Conservation (phyloP, 2,329 filamentous ascomycete species). For the Myotisia sp. region DNA sequence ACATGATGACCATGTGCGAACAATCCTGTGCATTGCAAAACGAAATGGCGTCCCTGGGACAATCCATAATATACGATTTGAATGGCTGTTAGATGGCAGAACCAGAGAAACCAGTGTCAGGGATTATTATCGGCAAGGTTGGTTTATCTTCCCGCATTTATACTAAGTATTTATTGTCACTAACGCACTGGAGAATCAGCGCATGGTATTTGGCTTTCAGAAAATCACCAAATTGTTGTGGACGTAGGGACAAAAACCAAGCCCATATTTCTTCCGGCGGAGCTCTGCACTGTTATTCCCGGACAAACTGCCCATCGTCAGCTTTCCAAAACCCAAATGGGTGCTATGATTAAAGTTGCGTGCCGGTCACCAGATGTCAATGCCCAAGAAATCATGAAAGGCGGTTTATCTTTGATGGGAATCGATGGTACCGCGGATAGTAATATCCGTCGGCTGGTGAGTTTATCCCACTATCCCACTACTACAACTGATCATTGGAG, state of each 20-base stretch:
- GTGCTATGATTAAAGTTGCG: constrained; percentile 57
- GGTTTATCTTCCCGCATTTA: neutral
- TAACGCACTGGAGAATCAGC: neutral
- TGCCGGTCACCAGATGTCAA: constrained; percentile 53
- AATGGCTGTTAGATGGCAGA: neutral
- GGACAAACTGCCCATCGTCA: constrained; percentile 51
- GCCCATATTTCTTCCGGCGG: constrained; percentile 51
- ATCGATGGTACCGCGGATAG: neutral
- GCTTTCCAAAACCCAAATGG: constrained; percentile 47
- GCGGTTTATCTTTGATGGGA: constrained; percentile 26
- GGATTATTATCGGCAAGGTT: constrained; percentile 4
- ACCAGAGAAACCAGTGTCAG: neutral
- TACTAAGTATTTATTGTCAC: too few species aligned
- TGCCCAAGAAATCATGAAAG: constrained; percentile 47
- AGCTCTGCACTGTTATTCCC: constrained; percentile 48
- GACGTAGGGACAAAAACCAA: constrained; percentile 47
- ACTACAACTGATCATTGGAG: too few species aligned
- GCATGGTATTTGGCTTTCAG: neutral
- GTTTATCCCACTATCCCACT: neutral
- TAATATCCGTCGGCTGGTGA: constrained; percentile 5
- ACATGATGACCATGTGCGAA: constrained; percentile 6
- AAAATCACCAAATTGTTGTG: constrained; percentile 41
- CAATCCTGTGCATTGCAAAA: constrained; percentile 8
- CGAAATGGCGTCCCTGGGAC: neutral
- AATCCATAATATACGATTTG: constrained; percentile 1